A percentile compares a stretch with the other conserved stretches of the same genome.
These are phyloP conservation scores for Stachybotrys echinatus DNA, from an alignment of 2,329 filamentous ascomycete species.

Conservation along the genomic window DNA sequence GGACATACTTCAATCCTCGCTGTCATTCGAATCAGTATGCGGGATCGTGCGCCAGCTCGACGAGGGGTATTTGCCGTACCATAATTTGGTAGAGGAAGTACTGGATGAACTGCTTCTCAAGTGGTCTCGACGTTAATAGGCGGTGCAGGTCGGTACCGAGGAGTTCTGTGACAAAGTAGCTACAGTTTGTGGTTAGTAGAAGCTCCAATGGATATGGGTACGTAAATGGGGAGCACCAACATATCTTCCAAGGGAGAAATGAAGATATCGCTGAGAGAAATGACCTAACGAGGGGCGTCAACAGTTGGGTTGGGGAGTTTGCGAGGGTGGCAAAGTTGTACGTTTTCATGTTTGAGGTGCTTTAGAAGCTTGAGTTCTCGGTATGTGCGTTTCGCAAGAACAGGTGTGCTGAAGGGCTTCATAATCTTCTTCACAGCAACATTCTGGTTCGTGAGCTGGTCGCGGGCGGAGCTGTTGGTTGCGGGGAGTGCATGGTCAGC, in stretches of 20 bases:
- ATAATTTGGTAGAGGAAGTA: slow-evolving; percentile 99
- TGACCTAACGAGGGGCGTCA: slow-evolving; percentile 56
- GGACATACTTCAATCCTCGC: slow-evolving; percentile 98
- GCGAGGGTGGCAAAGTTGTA: slow-evolving; percentile 26
- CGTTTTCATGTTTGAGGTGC: slow-evolving; percentile 95
- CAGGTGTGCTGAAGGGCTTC: slow-evolving; percentile 99
- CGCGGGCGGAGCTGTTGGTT: slow-evolving; percentile 77
- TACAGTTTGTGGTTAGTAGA: slow-evolving; percentile 30
- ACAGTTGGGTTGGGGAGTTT: slow-evolving; percentile 1
- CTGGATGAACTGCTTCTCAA: slow-evolving; percentile 99
- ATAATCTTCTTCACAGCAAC: slow-evolving; percentile 99
- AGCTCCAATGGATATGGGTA: background rate
- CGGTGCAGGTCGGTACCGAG: slow-evolving; percentile 95
- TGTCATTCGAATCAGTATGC: slow-evolving; percentile 29
- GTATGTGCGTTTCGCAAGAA: slow-evolving; percentile 95
- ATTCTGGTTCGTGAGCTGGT: slow-evolving; percentile 94
- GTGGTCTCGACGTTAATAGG: slow-evolving; percentile 85
- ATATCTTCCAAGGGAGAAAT: slow-evolving; percentile 98
- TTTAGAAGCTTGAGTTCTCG: slow-evolving; percentile 96
- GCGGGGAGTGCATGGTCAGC: slow-evolving; percentile 4
- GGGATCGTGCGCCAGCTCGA: too few relatives aligned
- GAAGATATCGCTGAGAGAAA: slow-evolving; percentile 98
- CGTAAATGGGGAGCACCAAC: slow-evolving; percentile 45
- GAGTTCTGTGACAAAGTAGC: slow-evolving; percentile 97
- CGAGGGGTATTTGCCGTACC: slow-evolving; percentile 51